Evolutionary conservation across 2,329 filamentous ascomycete species (phyloP), one percentile per base, ranked within the genome.

Genomic region (Trichoderma citrinoviride): DNA sequence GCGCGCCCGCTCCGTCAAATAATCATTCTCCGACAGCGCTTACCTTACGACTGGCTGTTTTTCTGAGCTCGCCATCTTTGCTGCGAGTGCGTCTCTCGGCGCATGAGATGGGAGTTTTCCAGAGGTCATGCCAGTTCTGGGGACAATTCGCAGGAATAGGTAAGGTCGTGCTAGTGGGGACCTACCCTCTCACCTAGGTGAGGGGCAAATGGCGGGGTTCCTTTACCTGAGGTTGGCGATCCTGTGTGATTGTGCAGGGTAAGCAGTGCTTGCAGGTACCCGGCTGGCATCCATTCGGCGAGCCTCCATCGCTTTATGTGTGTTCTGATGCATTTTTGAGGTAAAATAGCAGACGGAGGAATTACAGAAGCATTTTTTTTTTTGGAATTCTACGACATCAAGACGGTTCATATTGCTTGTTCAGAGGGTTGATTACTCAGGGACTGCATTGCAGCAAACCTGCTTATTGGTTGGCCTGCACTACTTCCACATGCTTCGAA

Each of bases 1-100:
- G 29, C 43, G 33, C 33, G 3, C 33, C 33, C 33, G 10, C 33
- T 37, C 33, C 10, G 8, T 33, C n/a, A n/a, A 7, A 44, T 10
- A 14, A 17, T 37, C 5, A 7, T 33, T 1, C 52, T 7, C 14
- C 3, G 14, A 1, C 5, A 10, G 8, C 7, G 3, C 73, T 73
- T 68, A 79, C 80, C 75, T 75, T 66, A 73, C 53, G 40, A 70
- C 75, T 61, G 71, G 63, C 65, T 74, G 73, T 68, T 80, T 81
- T 62, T 72, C 78, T 74, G 77, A 74, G 70, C 73, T 78, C 47
- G 78, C 76, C 79, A 81, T 81, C 14, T 67, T 76, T 52, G 68
- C 67, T 67, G 62, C 61, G 70, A 54, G 69, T 65, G 58, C 61
- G 68, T 65, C 62, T 67, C 52, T 70, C 65, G 33, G 52, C 50